Conservation (phyloP, 768 basidiomycete species). For the Trametes gibbosa region DNA sequence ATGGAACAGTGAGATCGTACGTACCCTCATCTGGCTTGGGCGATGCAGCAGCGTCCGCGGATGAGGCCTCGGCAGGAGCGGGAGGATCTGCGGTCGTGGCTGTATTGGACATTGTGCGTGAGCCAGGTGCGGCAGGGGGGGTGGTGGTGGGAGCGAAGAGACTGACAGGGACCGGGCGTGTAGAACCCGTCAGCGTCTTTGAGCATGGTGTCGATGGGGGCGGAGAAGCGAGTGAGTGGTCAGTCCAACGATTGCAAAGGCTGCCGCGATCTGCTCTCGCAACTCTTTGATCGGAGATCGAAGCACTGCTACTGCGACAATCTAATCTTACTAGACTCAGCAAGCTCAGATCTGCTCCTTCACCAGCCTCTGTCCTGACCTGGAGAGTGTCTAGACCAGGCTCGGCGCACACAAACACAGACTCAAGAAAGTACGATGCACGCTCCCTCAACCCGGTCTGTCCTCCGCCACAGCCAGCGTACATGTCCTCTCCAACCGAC, state of each 20-base stretch:
- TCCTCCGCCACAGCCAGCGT: neutral
- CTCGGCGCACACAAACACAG: too few species aligned
- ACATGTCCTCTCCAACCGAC: neutral
- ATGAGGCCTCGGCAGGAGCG: neutral
- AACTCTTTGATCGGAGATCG: constrained; percentile 19
- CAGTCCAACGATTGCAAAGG: neutral
- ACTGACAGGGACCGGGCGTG: constrained; percentile 39
- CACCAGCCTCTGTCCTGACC: too few species aligned
- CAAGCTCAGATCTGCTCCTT: neutral
- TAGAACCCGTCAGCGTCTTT: constrained; percentile 84
- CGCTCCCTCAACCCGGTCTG: too few species aligned
- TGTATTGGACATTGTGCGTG: constrained; percentile 3
- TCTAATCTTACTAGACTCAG: constrained; percentile 13
- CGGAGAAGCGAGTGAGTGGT: neutral
- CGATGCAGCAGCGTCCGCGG: neutral
- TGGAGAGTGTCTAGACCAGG: too few species aligned
- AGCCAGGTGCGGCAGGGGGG: neutral
- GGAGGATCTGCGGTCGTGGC: constrained; percentile 5
- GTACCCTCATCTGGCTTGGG: constrained; percentile 15
- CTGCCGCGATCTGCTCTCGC: neutral
- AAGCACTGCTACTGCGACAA: constrained; percentile 1
- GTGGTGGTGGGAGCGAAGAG: neutral
- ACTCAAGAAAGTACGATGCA: too few species aligned
- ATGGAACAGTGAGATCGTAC: too few species aligned
- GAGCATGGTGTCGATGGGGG: constrained; percentile 43